Evolutionary conservation across 2,329 filamentous ascomycete genomes (phyloP).

Genomic region (Trichothecium sympodiale): DNA sequence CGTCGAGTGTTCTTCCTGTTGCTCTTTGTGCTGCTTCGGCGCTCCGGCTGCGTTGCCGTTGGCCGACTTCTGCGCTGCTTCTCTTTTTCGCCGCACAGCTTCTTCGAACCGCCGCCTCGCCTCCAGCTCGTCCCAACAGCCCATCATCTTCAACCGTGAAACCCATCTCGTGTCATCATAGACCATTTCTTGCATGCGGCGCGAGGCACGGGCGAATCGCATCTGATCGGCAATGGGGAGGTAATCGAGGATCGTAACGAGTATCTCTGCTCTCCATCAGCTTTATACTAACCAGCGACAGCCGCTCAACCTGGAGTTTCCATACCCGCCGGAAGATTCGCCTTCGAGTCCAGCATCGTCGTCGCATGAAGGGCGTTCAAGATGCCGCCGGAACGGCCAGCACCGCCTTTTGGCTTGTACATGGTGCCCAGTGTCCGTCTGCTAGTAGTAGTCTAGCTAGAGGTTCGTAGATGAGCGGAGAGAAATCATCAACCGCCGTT

Average conservation of each 20-base stretch:
- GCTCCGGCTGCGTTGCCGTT: constrained; percentile 4
- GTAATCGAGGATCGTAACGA: constrained; percentile 80
- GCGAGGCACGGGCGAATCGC: constrained; percentile 72
- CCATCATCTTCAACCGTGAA: constrained; percentile 72
- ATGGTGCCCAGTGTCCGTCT: constrained; percentile 16
- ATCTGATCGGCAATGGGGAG: constrained; percentile 78
- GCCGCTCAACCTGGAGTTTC: not conserved
- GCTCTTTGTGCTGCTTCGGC: constrained; percentile 3
- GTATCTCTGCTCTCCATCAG: constrained; percentile 53
- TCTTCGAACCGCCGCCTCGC: constrained; percentile 75
- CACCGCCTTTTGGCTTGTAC: constrained; percentile 30
- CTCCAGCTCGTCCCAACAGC: constrained; percentile 82
- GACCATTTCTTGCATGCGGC: constrained; percentile 90
- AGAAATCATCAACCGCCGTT: no score
- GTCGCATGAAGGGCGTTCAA: constrained; percentile 70
- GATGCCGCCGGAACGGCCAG: constrained; percentile 38
- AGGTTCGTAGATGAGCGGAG: not conserved
- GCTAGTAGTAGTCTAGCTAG: constrained; percentile 6
- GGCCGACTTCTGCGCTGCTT: constrained; percentile 28
- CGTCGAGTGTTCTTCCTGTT: constrained; percentile 8
- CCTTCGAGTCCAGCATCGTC: constrained; percentile 67
- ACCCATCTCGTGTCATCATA: constrained; percentile 98
- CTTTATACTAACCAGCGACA: no score
- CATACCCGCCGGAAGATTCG: constrained; percentile 71
- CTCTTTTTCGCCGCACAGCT: constrained; percentile 47